phyloP scores from a whole-genome alignment of 176 grass and related monocot species.

The Hsuehochloa calcarea region DNA sequence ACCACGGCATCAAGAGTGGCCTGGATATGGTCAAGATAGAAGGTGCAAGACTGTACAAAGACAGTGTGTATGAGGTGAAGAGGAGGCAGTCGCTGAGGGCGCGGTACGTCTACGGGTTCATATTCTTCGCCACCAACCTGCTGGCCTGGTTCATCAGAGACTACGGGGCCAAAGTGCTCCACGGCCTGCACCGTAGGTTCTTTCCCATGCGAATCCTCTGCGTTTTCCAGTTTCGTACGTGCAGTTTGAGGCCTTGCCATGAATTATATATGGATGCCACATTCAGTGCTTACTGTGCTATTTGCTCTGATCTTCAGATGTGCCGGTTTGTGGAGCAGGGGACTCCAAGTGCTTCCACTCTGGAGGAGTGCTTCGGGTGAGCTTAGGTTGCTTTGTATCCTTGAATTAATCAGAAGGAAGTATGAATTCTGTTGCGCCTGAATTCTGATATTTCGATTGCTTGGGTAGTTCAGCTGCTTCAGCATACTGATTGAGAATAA shows the following conservation, averaged over 20 bases:
- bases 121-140: constrained; percentile 89
- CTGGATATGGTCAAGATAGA: neutral
- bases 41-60: neutral
- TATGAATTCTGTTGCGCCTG: neutral
- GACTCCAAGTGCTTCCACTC: constrained; percentile 68
- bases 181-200: constrained; percentile 59
- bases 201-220: neutral
- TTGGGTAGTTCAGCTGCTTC: neutral
- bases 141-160: constrained; percentile 93
- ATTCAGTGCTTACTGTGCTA: no score
- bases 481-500: neutral
- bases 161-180: constrained; percentile 75
- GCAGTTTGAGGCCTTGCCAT: neutral
- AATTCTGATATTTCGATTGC: neutral
- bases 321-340: constrained; percentile 59
- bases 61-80: constrained; percentile 25
- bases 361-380: constrained; percentile 76
- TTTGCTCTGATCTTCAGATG: constrained; percentile 47
- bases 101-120: constrained; percentile 71
- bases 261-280: neutral
- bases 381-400: constrained; percentile 95
- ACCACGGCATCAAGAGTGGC: neutral
- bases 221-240: neutral
- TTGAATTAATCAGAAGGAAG: neutral
- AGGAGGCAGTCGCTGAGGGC: constrained; percentile 64